Evolutionary conservation across 495 filamentous ascomycete species (phyloP).

Genomic region (Podospora pseudopauciseta): DNA sequence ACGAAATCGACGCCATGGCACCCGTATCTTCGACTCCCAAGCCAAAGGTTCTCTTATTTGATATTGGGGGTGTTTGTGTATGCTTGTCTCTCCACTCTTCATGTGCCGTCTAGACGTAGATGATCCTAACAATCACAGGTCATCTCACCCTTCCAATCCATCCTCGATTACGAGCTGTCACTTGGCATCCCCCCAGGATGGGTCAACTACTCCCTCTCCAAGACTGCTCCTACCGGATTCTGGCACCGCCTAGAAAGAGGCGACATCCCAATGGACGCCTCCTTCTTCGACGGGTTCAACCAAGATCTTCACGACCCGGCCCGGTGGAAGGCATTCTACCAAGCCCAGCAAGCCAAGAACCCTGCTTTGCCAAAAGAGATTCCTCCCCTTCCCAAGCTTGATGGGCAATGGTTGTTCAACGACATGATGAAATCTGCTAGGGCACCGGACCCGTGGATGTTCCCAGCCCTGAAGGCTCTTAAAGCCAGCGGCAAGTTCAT

Average conservation of each 20-base stretch:
- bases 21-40: slow-evolving; percentile 29
- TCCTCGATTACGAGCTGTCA: slow-evolving; percentile 78
- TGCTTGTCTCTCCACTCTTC: slow-evolving; percentile 33
- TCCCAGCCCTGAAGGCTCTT: slow-evolving; percentile 71
- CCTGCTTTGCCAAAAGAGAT: slow-evolving; percentile 34
- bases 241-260: slow-evolving; percentile 84
- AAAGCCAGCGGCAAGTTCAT: slow-evolving; percentile 61
- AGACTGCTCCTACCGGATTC: slow-evolving; percentile 69
- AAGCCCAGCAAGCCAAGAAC: slow-evolving; percentile 33
- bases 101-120: neutral
- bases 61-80: slow-evolving; percentile 97
- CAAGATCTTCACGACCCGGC: slow-evolving; percentile 61
- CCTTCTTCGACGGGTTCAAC: slow-evolving; percentile 76
- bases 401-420: slow-evolving; percentile 81
- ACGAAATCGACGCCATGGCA: slow-evolving; percentile 30
- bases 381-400: slow-evolving; percentile 67
- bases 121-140: slow-evolving; percentile 54
- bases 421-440: slow-evolving; percentile 81
- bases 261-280: slow-evolving; percentile 63
- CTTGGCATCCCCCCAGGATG: slow-evolving; percentile 77
- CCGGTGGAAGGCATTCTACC: slow-evolving; percentile 59
- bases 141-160: slow-evolving; percentile 85
- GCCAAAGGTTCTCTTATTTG: slow-evolving; percentile 84
- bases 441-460: slow-evolving; percentile 78
- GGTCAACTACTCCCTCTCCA: slow-evolving; percentile 85